Evolutionary conservation across 2,329 filamentous ascomycete species (phyloP).

Genomic region (Colletotrichum zoysiae): DNA sequence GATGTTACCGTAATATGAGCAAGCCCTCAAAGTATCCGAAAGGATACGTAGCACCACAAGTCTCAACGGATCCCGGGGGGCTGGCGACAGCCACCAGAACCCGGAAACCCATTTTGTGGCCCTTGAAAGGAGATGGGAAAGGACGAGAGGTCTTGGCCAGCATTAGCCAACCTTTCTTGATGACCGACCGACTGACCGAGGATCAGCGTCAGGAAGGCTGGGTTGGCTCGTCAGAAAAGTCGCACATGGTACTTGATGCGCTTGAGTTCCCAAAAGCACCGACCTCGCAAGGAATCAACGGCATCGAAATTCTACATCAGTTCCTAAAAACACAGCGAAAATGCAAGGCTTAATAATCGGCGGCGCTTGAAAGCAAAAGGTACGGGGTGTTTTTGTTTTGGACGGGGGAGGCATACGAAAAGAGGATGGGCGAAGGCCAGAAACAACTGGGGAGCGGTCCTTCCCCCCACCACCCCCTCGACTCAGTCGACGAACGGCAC

Average conservation of each 20-base stretch:
- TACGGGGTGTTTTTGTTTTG: neutral
- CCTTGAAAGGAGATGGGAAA: constrained; percentile 2
- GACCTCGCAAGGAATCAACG: no score
- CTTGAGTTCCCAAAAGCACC: neutral
- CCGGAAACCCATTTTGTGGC: neutral
- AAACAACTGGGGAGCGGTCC: neutral
- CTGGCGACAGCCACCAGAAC: neutral
- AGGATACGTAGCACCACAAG: neutral
- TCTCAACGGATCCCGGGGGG: neutral
- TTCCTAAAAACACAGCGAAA: neutral
- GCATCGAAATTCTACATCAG: no score
- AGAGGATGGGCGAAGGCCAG: neutral
- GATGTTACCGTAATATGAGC: constrained; percentile 33
- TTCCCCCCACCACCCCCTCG: constrained; percentile 1
- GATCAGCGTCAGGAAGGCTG: constrained; percentile 21
- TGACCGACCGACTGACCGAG: constrained; percentile 2
- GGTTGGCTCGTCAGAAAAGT: constrained; percentile 5
- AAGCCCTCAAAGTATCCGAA: neutral
- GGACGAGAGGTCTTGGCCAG: neutral
- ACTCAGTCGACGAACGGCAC: constrained; percentile 21
- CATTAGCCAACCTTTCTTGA: neutral
- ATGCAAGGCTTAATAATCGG: neutral
- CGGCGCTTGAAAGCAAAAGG: neutral
- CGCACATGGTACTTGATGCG: constrained; percentile 6
- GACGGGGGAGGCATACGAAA: neutral